phyloP scores from a whole-genome alignment of 1,284 basidiomycete species.

The Butyriboletus appendiculatus region DNA sequence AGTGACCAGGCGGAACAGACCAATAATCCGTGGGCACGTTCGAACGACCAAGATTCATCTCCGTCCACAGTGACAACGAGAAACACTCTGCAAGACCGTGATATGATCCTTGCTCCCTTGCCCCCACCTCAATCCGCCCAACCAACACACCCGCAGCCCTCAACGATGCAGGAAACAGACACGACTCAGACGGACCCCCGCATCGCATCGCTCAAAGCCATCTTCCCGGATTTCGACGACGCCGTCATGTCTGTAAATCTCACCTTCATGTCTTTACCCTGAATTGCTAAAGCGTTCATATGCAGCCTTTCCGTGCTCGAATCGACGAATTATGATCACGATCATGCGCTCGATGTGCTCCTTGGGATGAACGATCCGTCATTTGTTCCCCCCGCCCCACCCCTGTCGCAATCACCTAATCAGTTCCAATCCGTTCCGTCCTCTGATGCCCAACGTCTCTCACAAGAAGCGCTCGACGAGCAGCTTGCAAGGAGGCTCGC shows the following conservation, averaged over 20 bases:
- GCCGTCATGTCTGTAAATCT: constrained; percentile 53
- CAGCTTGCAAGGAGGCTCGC: constrained; percentile 69
- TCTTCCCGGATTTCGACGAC: constrained; percentile 82
- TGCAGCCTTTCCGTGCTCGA: constrained; percentile 64
- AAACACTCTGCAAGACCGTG: not conserved
- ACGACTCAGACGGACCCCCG: constrained; percentile 41
- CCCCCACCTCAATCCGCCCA: constrained; percentile 12
- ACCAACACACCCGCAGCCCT: not conserved
- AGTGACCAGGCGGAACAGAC: constrained; percentile 1
- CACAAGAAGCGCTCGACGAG: constrained; percentile 73
- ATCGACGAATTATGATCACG: constrained; percentile 64
- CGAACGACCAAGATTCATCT: not conserved
- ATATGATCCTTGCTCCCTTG: constrained; percentile 24
- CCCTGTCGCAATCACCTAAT: constrained; percentile 4
- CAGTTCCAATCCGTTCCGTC: constrained; percentile 17
- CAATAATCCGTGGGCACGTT: constrained; percentile 14
- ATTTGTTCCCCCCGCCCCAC: constrained; percentile 44
- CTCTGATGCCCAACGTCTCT: constrained; percentile 29
- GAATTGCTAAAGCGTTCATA: constrained; percentile 6
- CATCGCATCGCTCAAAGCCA: constrained; percentile 57
- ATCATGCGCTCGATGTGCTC: constrained; percentile 68
- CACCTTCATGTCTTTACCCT: not conserved
- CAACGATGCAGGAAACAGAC: constrained; percentile 1
- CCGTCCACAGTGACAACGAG: not conserved
- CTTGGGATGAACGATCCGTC: constrained; percentile 82